Percentiles rank a stretch among this genome's conserved stretches.
These are phyloP conservation scores for Scutellaria baicalensis DNA, from an alignment of 257 asterid genomes.

Conservation along the genomic window DNA sequence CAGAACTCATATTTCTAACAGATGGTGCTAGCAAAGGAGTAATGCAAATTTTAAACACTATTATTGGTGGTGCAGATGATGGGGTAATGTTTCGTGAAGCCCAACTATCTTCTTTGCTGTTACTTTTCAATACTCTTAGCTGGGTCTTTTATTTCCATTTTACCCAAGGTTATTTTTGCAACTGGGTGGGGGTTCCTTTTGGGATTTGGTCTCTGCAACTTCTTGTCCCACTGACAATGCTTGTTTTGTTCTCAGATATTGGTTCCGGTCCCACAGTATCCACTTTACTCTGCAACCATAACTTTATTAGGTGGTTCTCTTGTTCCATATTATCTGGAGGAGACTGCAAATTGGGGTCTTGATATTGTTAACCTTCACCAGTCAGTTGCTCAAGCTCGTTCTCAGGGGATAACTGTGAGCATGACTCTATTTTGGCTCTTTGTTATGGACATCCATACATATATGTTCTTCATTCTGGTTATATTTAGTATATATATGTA, in stretches of 20 bases:
- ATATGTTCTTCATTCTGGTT: background rate
- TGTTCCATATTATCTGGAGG: constrained; percentile 86
- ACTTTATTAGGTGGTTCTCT: constrained; percentile 73
- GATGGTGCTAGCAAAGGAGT: constrained; percentile 98
- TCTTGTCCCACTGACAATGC: background rate
- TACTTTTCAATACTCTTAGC: background rate
- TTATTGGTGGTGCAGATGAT: constrained; percentile 53
- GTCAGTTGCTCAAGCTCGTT: constrained; percentile 73
- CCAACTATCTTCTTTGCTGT: background rate
- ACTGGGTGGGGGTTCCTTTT: background rate
- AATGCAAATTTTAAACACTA: constrained; percentile 63
- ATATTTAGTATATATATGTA: background rate
- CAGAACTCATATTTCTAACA: constrained; percentile 81
- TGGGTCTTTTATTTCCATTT: background rate
- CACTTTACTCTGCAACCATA: constrained; percentile 84
- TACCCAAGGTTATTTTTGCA: background rate
- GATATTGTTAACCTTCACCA: constrained; percentile 65
- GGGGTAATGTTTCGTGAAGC: constrained; percentile 38
- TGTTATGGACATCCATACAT: background rate
- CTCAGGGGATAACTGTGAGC: constrained; percentile 68
- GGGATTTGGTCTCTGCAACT: background rate
- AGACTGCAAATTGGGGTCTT: constrained; percentile 92
- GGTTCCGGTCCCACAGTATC: constrained; percentile 95
- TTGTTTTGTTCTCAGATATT: constrained; percentile 39
- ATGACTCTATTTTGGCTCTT: background rate